Percentiles rank a stretch among this genome's conserved stretches.
phyloP scores from a whole-genome alignment of 768 basidiomycete species.

The Mycena albidolilacea region DNA sequence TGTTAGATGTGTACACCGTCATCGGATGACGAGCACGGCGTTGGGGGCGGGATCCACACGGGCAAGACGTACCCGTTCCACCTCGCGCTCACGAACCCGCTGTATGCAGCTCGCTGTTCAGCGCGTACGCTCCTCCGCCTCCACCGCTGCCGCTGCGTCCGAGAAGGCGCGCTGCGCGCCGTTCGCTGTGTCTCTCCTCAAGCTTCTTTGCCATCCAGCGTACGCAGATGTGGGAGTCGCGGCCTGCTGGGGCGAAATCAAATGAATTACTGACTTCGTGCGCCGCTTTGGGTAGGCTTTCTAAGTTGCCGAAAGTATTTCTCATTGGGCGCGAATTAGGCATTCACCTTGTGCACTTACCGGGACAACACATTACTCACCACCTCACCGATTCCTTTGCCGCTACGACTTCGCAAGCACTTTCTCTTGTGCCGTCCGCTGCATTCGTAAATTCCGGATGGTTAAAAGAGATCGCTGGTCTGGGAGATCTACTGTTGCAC shows the following conservation, averaged over 20 bases:
- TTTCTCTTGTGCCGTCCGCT: conserved; percentile 71
- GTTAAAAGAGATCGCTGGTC: conserved; percentile 72
- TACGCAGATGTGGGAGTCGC: conserved; percentile 98
- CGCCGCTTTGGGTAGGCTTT: conserved; percentile 66
- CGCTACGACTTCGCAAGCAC: conserved; percentile 64
- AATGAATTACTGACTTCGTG: conserved; percentile 59
- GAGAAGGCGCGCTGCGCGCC: conserved; percentile 79
- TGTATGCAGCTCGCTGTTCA: conserved; percentile 91
- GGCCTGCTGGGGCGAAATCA: conserved; percentile 52
- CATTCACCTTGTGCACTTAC: conserved; percentile 66
- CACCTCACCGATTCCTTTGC: conserved; percentile 70
- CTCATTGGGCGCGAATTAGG: conserved; percentile 54
- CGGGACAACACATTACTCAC: conserved; percentile 69
- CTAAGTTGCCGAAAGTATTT: background rate
- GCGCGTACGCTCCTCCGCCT: conserved; percentile 60
- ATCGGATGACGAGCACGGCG: too few species aligned
- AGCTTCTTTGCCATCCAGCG: conserved; percentile 87
- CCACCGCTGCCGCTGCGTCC: background rate
- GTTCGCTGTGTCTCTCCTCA: conserved; percentile 86
- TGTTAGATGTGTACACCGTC: too few species aligned
- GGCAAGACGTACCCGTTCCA: conserved; percentile 92
- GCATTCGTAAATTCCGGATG: conserved; percentile 78
- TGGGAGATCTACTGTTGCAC: conserved; percentile 57
- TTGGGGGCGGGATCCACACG: conserved; percentile 71
- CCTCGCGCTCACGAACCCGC: conserved; percentile 92